phyloP scores from a whole-genome alignment of 768 basidiomycete genomes.

The Russula lepida region DNA sequence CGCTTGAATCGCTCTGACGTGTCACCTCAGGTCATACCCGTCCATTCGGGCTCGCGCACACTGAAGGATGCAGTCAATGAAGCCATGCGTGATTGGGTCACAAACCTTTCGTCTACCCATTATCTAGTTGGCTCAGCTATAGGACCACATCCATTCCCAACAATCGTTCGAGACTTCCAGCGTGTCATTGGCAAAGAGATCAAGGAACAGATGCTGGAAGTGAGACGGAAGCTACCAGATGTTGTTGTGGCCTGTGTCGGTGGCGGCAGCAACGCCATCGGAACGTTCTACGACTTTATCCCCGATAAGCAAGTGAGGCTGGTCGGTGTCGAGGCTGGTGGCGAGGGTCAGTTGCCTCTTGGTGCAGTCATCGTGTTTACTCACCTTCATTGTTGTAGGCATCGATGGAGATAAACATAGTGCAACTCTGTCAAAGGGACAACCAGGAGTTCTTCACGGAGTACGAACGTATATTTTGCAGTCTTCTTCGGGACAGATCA shows the following conservation, averaged over 20 bases:
- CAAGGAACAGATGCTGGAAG: constrained; percentile 70
- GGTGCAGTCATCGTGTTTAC: neutral
- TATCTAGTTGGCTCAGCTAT: constrained; percentile 97
- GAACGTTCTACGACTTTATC: constrained; percentile 96
- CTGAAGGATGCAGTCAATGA: constrained; percentile 99
- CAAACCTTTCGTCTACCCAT: constrained; percentile 87
- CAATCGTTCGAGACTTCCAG: constrained; percentile 97
- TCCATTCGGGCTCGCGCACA: constrained; percentile 87
- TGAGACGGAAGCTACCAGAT: constrained; percentile 81
- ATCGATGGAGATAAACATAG: constrained; percentile 81
- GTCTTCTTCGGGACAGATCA: constrained; percentile 81
- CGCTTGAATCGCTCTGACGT: neutral
- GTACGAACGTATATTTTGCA: constrained; percentile 94
- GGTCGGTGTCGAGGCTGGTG: constrained; percentile 94
- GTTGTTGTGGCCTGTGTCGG: constrained; percentile 95
- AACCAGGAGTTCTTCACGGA: constrained; percentile 92
- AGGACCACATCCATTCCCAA: constrained; percentile 98
- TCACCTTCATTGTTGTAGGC: constrained; percentile 35
- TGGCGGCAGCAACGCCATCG: constrained; percentile 96
- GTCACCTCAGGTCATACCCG: constrained; percentile 70
- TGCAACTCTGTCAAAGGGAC: constrained; percentile 86
- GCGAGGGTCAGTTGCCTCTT: constrained; percentile 58
- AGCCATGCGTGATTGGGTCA: constrained; percentile 98
- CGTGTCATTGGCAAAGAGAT: constrained; percentile 92
- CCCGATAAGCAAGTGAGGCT: constrained; percentile 75